Percentiles rank a stretch among this genome's conserved stretches.
Evolutionary conservation across 768 basidiomycete genomes (phyloP).

Genomic region (Tricholomella constricta): DNA sequence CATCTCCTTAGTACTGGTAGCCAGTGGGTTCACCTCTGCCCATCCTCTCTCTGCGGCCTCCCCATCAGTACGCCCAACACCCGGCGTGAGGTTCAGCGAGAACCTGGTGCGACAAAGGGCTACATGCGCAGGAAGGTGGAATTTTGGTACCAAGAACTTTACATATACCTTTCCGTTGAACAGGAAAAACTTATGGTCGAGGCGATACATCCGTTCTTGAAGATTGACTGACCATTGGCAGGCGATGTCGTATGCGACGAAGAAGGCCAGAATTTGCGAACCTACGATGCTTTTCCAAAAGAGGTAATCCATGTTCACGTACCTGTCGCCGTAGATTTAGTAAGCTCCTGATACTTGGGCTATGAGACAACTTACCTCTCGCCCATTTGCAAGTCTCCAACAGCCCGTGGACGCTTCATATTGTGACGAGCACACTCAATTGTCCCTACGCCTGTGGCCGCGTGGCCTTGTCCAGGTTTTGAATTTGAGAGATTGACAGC

Average conservation of each 20-base stretch:
- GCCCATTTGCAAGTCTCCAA: constrained; percentile 32
- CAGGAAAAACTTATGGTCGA: background rate
- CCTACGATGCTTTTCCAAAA: constrained; percentile 12
- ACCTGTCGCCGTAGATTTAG: constrained; percentile 17
- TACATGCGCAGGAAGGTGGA: constrained; percentile 9
- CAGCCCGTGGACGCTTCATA: constrained; percentile 23
- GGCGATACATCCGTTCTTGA: constrained; percentile 4
- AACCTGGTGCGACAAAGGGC: background rate
- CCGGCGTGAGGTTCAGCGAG: background rate
- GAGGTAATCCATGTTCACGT: constrained; percentile 28
- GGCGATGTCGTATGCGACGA: constrained; percentile 22
- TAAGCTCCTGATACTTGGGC: too few relatives aligned
- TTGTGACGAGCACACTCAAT: constrained; percentile 32
- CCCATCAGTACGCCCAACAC: background rate
- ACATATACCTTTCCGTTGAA: background rate
- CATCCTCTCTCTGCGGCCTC: background rate
- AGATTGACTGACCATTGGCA: constrained; percentile 22
- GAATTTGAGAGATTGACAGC: constrained; percentile 27
- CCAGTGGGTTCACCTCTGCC: background rate
- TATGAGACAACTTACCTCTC: constrained; percentile 26
- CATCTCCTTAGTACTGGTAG: constrained; percentile 5
- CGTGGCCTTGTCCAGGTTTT: constrained; percentile 18
- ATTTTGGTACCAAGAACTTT: constrained; percentile 26
- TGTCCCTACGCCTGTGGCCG: constrained; percentile 26
- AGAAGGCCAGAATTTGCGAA: background rate